Conservation (phyloP, 2,329 filamentous ascomycete genomes). For the Neocatenulostroma microsporum region DNA sequence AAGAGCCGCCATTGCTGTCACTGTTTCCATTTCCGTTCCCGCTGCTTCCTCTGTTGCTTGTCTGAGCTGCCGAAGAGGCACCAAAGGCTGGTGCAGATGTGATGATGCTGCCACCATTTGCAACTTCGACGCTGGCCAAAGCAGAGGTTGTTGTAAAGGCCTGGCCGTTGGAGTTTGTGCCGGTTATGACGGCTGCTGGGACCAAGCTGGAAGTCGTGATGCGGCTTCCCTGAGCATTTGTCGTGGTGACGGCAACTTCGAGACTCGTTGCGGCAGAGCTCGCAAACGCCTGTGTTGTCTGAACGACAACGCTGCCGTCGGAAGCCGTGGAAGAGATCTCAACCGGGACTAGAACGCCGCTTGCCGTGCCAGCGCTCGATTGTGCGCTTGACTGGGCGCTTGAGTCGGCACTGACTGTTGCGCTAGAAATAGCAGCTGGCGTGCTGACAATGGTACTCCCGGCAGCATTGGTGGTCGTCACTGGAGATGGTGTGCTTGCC, state of each 20-base stretch:
- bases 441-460: slow-evolving; percentile 15
- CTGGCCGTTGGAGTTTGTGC: slow-evolving; percentile 34
- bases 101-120: slow-evolving; percentile 31
- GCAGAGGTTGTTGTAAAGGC: slow-evolving; percentile 32
- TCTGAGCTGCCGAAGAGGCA: slow-evolving; percentile 22
- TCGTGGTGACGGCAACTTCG: slow-evolving; percentile 24
- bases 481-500: slow-evolving; percentile 14
- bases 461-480: slow-evolving; percentile 13
- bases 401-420: slow-evolving; percentile 13
- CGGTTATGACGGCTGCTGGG: slow-evolving; percentile 32
- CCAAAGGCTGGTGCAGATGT: slow-evolving; percentile 33
- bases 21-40: too few relatives aligned
- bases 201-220: slow-evolving; percentile 32
- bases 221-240: slow-evolving; percentile 22
- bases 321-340: slow-evolving; percentile 32
- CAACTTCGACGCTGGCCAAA: slow-evolving; percentile 31
- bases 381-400: slow-evolving; percentile 12
- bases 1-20: slow-evolving; percentile 5
- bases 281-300: slow-evolving; percentile 34
- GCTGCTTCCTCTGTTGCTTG: slow-evolving; percentile 3
- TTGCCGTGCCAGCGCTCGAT: slow-evolving; percentile 6
- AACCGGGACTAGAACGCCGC: slow-evolving; percentile 34
- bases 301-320: slow-evolving; percentile 28
- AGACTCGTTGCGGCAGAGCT: slow-evolving; percentile 25
- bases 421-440: slow-evolving; percentile 11